A percentile compares a stretch with the other conserved stretches of the same genome.
Conservation (phyloP, 352 stramenopile genomes). For the Pythium sukuiense region DNA sequence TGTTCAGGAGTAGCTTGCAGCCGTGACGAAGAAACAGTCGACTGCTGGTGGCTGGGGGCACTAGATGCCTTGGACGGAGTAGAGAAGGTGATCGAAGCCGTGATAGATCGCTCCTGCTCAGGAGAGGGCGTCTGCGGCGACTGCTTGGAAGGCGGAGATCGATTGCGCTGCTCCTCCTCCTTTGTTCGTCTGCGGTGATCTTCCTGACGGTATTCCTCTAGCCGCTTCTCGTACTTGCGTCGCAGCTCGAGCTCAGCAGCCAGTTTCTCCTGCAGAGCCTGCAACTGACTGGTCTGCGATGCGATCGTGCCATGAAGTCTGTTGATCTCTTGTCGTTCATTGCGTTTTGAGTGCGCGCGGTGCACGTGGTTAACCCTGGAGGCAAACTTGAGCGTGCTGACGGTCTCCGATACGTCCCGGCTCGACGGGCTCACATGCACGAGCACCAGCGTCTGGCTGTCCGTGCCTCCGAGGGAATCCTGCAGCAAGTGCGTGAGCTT, state of each 20-base stretch:
- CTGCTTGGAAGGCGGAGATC: conserved; percentile 2
- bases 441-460: conserved; percentile 54
- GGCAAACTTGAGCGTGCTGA: conserved; percentile 82
- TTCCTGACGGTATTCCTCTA: conserved; percentile 74
- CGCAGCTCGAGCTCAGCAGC: conserved; percentile 57
- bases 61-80: conserved; percentile 7
- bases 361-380: conserved; percentile 52
- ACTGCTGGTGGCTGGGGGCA: conserved; percentile 35
- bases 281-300: conserved; percentile 60
- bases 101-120: background rate
- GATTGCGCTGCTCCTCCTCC: conserved; percentile 36
- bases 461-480: conserved; percentile 51
- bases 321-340: conserved; percentile 59
- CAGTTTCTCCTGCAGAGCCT: conserved; percentile 72
- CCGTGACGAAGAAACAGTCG: conserved; percentile 38
- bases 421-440: conserved; percentile 61
- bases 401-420: conserved; percentile 59
- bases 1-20: conserved; percentile 38
- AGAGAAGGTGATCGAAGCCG: background rate
- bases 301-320: conserved; percentile 63
- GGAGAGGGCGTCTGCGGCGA: conserved; percentile 3
- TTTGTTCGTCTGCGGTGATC: conserved; percentile 48
- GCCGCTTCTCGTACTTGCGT: conserved; percentile 73
- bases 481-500: conserved; percentile 87
- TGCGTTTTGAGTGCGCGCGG: conserved; percentile 37